Percentiles rank a stretch among this genome's conserved stretches.
phyloP scores from a whole-genome alignment of 2,329 filamentous ascomycete species.

The Sordariomycetes sp. region DNA sequence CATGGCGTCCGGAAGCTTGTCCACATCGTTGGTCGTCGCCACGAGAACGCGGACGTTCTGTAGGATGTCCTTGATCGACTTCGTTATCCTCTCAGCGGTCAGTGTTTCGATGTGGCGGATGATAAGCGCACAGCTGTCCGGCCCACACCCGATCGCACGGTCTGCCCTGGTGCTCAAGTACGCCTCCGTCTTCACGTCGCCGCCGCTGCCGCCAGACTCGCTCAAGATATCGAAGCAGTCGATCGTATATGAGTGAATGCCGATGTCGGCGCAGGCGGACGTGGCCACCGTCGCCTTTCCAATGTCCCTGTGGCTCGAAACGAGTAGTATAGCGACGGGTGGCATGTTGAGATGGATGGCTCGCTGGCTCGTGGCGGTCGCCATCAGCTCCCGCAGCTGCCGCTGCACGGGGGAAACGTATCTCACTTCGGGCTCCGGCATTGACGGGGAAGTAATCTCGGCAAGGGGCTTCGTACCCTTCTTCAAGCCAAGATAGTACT shows the following conservation, averaged over 20 bases:
- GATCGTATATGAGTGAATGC: constrained; percentile 76
- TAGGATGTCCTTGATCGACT: constrained; percentile 72
- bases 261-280: constrained; percentile 74
- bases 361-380: constrained; percentile 75
- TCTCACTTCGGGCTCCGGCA: constrained; percentile 30
- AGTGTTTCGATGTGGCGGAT: constrained; percentile 83
- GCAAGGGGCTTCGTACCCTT: constrained; percentile 36
- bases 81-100: constrained; percentile 79
- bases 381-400: constrained; percentile 70
- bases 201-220: constrained; percentile 69
- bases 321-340: constrained; percentile 74
- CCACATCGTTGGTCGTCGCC: constrained; percentile 88
- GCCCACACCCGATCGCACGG: constrained; percentile 75
- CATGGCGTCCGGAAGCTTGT: constrained; percentile 84
- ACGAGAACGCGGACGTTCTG: constrained; percentile 71
- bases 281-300: constrained; percentile 74
- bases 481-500: constrained; percentile 75
- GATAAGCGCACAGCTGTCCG: constrained; percentile 72
- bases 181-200: constrained; percentile 88
- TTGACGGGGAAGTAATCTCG: constrained; percentile 21
- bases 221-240: constrained; percentile 90
- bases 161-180: constrained; percentile 80
- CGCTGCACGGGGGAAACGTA: constrained; percentile 50
- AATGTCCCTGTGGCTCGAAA: constrained; percentile 85
- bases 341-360: constrained; percentile 81